Evolutionary conservation across 2,329 filamentous ascomycete genomes (phyloP).

Genomic region (Colletotrichum scovillei): DNA sequence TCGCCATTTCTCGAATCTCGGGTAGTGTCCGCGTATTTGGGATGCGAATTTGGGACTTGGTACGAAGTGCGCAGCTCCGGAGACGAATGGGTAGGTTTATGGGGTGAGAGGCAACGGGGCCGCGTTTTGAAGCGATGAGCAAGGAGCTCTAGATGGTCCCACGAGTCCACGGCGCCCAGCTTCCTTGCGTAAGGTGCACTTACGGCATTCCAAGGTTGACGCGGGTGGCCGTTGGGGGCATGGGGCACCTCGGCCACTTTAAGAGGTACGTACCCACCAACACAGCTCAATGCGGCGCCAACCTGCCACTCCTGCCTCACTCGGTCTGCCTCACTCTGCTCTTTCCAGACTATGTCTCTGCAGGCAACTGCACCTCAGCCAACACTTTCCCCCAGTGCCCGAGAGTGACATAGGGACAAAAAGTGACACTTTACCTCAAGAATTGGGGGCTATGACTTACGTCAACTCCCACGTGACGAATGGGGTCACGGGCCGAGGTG

Average conservation of each 20-base stretch:
- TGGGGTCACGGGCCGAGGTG: not conserved
- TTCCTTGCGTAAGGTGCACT: too few relatives aligned
- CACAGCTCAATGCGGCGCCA: not conserved
- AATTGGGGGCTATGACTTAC: conserved; percentile 16
- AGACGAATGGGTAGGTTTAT: too few relatives aligned
- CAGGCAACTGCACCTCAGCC: not conserved
- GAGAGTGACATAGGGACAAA: too few relatives aligned
- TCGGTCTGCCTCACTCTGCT: not conserved
- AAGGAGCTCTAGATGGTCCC: conserved; percentile 9
- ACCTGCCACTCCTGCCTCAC: not conserved
- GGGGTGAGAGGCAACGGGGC: not conserved
- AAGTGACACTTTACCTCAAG: not conserved
- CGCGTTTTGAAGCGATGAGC: conserved; percentile 10
- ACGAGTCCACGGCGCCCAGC: not conserved
- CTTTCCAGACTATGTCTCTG: not conserved
- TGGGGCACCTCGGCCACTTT: not conserved
- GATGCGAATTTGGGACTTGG: conserved; percentile 1
- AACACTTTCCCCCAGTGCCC: not conserved
- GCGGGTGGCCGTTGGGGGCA: not conserved
- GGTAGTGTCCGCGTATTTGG: conserved; percentile 27
- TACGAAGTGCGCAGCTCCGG: not conserved
- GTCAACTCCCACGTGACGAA: conserved; percentile 31
- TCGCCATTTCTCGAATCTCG: conserved; percentile 19
- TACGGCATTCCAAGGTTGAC: not conserved
- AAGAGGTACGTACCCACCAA: not conserved